These are phyloP conservation scores for Ottelia alismoides DNA, from an alignment of 106 monocot genomes.

Conservation along the genomic window DNA sequence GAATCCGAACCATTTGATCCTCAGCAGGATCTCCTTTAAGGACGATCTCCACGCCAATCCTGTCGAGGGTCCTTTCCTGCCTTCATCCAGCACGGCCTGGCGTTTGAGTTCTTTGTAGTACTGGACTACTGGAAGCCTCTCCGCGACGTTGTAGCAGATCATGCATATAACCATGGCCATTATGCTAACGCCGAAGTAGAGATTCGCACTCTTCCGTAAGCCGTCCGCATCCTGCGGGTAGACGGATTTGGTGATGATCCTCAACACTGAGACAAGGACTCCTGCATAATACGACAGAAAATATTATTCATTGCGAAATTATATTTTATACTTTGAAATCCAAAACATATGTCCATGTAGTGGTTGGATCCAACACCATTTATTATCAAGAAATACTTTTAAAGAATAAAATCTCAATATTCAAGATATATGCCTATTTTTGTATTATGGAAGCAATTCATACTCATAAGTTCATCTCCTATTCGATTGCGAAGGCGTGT, in stretches of 20 bases:
- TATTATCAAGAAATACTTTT: no score
- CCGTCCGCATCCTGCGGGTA: conserved; percentile 5
- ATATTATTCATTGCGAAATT: no score
- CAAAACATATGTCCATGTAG: no score
- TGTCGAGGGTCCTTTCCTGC: not conserved
- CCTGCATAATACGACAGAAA: no score
- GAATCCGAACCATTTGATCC: conserved; percentile 9
- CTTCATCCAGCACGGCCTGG: not conserved
- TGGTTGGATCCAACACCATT: no score
- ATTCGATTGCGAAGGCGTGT: no score
- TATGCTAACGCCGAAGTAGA: conserved; percentile 14
- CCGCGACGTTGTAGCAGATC: conserved; percentile 11
- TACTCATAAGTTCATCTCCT: no score
- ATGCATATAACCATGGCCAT: conserved; percentile 1
- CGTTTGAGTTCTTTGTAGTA: conserved; percentile 11
- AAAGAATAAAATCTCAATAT: no score
- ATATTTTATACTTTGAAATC: no score
- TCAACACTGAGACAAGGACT: conserved; percentile 8
- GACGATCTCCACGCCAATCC: conserved; percentile 11
- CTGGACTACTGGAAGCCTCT: conserved; percentile 4
- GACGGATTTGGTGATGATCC: conserved; percentile 10
- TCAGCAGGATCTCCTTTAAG: conserved; percentile 4
- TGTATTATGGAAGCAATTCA: no score
- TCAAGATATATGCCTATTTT: no score
- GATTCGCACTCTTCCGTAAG: conserved; percentile 10